Conservation (phyloP, 495 filamentous ascomycete species). For the Darksidea phi region DNA sequence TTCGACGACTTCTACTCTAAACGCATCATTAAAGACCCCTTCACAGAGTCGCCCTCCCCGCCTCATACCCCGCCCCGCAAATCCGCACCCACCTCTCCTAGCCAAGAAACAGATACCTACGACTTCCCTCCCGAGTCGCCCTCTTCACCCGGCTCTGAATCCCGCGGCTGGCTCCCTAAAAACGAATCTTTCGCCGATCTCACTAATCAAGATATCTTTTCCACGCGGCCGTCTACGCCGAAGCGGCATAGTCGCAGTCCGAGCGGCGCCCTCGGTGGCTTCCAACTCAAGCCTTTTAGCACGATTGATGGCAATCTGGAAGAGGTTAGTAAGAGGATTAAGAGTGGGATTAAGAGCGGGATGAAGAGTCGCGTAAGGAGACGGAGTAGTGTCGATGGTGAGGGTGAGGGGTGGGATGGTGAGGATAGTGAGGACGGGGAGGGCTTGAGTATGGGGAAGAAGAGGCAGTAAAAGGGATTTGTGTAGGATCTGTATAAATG, state of each 20-base stretch:
- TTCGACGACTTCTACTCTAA: slow-evolving; percentile 91
- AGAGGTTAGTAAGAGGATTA: slow-evolving; percentile 79
- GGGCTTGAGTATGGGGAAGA: neutral
- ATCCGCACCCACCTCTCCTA: neutral
- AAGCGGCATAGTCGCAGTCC: slow-evolving; percentile 66
- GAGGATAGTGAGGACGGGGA: neutral
- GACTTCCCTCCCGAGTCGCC: slow-evolving; percentile 14
- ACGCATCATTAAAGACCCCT: slow-evolving; percentile 69
- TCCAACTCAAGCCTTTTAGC: slow-evolving; percentile 71
- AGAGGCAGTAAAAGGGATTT: no score
- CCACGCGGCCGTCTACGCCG: slow-evolving; percentile 74
- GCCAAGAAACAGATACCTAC: slow-evolving; percentile 18
- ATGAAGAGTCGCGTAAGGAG: slow-evolving; percentile 83
- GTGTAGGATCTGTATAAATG: no score
- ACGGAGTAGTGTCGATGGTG: slow-evolving; percentile 61
- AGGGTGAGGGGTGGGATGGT: slow-evolving; percentile 42
- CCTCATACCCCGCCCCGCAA: slow-evolving; percentile 16
- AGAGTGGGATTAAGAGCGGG: slow-evolving; percentile 79
- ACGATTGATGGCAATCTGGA: slow-evolving; percentile 71
- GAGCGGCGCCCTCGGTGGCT: slow-evolving; percentile 62
- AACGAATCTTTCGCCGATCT: slow-evolving; percentile 94
- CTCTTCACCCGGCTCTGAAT: slow-evolving; percentile 28
- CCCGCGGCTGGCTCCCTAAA: slow-evolving; percentile 58
- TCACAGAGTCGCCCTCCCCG: slow-evolving; percentile 42
- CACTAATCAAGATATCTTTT: slow-evolving; percentile 80